Evolutionary conservation across 352 stramenopile genomes (phyloP).

Genomic region (Phytopythium helicoides): DNA sequence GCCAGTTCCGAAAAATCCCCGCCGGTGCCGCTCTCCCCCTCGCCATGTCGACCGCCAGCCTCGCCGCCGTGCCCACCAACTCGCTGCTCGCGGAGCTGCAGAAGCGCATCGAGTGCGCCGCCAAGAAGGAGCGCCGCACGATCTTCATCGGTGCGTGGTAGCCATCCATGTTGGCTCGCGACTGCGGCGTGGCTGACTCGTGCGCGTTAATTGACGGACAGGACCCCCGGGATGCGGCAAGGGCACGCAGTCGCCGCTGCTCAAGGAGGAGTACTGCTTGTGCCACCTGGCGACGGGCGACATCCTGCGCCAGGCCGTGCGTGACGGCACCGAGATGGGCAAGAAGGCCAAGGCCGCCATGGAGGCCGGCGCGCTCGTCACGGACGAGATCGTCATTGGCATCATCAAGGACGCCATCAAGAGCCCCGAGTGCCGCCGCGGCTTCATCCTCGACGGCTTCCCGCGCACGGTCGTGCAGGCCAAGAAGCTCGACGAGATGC

Average conservation of each 20-base stretch:
- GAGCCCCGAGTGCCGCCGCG: constrained; percentile 95
- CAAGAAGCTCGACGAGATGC: constrained; percentile 96
- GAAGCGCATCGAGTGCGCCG: constrained; percentile 89
- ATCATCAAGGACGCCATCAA: constrained; percentile 99
- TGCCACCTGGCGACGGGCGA: constrained; percentile 99
- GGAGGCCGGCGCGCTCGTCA: constrained; percentile 93
- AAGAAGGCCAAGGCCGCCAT: constrained; percentile 98
- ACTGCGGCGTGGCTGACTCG: constrained; percentile 7
- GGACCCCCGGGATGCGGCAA: constrained; percentile 96
- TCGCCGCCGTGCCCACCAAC: constrained; percentile 80
- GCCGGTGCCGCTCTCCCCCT: background rate
- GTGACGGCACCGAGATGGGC: constrained; percentile 95
- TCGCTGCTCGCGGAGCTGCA: constrained; percentile 89
- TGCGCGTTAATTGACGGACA: constrained; percentile 9
- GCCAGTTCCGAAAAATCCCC: constrained; percentile 25
- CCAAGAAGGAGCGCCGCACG: constrained; percentile 93
- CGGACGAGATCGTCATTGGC: constrained; percentile 99
- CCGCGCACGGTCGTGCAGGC: constrained; percentile 98
- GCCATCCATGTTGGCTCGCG: background rate
- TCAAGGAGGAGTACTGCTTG: constrained; percentile 98
- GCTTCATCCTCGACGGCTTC: constrained; percentile 99
- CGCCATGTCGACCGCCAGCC: constrained; percentile 39
- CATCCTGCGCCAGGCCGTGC: constrained; percentile 98
- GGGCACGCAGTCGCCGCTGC: constrained; percentile 97
- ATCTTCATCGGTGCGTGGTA: constrained; percentile 90